phyloP scores from a whole-genome alignment of 805 yeast genomes.

The Candida piceae region DNA sequence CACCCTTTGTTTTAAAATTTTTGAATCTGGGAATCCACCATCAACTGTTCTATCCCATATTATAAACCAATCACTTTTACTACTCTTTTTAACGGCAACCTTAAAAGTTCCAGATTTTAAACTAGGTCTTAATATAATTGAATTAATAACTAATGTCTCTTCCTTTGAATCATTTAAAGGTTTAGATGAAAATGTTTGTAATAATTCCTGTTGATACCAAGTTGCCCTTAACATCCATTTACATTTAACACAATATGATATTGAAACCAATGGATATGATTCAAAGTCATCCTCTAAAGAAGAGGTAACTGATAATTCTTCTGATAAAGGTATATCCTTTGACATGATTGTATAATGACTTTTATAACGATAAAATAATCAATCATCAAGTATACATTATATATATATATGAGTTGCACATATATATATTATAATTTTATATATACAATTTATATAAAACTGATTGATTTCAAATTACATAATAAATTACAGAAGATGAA shows the following conservation, averaged over 20 bases:
- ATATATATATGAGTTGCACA: too few species aligned
- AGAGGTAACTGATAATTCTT: too few species aligned
- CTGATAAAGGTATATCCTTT: too few species aligned
- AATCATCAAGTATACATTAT: too few species aligned
- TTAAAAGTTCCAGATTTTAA: constrained; percentile 52
- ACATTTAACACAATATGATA: constrained; percentile 76
- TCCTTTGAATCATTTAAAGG: constrained; percentile 9
- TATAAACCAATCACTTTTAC: constrained; percentile 26
- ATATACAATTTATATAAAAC: too few species aligned
- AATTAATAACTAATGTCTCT: constrained; percentile 39
- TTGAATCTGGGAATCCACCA: constrained; percentile 86
- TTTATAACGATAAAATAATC: too few species aligned
- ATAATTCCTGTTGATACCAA: constrained; percentile 81
- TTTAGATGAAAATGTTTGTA: constrained; percentile 61
- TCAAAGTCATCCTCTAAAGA: too few species aligned
- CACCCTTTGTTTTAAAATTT: constrained; percentile 63
- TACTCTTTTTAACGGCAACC: constrained; percentile 41
- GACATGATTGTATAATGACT: too few species aligned
- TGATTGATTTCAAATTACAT: too few species aligned
- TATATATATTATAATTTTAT: too few species aligned
- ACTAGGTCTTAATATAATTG: constrained; percentile 46
- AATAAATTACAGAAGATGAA: too few species aligned
- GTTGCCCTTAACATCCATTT: constrained; percentile 86
- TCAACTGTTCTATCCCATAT: constrained; percentile 59
- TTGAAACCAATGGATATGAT: constrained; percentile 55